phyloP scores from a whole-genome alignment of 2,329 filamentous ascomycete species.

The Neoscytalidium dimidiatum region DNA sequence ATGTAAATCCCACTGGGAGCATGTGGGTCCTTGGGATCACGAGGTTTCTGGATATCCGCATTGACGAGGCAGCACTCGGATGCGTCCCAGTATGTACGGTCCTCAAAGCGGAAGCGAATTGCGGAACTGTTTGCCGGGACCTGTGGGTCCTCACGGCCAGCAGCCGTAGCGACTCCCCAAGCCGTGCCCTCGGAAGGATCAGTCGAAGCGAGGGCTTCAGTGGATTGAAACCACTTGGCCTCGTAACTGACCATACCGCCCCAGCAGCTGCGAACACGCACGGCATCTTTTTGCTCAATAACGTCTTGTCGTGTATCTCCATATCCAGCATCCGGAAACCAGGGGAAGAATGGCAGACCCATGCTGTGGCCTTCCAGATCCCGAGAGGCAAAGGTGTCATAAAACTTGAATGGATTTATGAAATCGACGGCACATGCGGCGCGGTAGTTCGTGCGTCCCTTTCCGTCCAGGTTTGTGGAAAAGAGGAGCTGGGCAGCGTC shows the following conservation, averaged over 20 bases:
- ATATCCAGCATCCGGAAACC: constrained; percentile 58
- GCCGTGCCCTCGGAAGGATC: constrained; percentile 17
- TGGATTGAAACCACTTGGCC: constrained; percentile 57
- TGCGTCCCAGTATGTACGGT: constrained; percentile 48
- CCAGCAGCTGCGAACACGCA: constrained; percentile 74
- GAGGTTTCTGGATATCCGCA: constrained; percentile 43
- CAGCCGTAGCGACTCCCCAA: constrained; percentile 16
- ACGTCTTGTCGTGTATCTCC: constrained; percentile 62
- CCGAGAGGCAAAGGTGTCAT: constrained; percentile 73
- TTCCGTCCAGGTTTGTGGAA: constrained; percentile 56
- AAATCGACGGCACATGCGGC: constrained; percentile 74
- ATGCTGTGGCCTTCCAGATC: constrained; percentile 65
- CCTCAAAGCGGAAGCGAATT: constrained; percentile 46
- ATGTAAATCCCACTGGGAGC: constrained; percentile 63
- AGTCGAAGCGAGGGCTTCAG: constrained; percentile 1
- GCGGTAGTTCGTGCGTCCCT: constrained; percentile 59
- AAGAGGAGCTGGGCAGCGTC: constrained; percentile 65
- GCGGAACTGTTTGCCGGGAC: constrained; percentile 34
- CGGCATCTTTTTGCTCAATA: constrained; percentile 61
- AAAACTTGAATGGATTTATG: constrained; percentile 66
- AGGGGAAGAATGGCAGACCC: constrained; percentile 68
- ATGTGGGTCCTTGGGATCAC: constrained; percentile 18
- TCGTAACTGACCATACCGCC: constrained; percentile 73
- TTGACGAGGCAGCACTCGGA: constrained; percentile 53
- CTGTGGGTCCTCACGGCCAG: constrained; percentile 17